phyloP scores from a whole-genome alignment of 352 stramenopile genomes.

The Globisporangium apiculatum region DNA sequence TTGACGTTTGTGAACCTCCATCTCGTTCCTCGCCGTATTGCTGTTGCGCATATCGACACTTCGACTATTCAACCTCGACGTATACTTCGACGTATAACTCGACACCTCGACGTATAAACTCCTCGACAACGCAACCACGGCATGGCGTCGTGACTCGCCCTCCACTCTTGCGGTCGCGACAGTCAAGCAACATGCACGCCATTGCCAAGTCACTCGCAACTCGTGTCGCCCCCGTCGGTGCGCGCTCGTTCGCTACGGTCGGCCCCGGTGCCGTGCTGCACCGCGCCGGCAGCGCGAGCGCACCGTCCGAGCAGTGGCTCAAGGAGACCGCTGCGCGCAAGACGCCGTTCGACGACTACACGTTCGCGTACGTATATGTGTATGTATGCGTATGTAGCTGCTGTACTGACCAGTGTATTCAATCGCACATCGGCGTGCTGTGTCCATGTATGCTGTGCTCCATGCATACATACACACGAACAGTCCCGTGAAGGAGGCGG shows the following conservation, averaged over 20 bases:
- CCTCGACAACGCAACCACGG: neutral
- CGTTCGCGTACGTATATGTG: constrained; percentile 37
- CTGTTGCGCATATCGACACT: constrained; percentile 6
- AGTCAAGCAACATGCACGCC: constrained; percentile 22
- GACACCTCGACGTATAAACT: constrained; percentile 6
- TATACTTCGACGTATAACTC: constrained; percentile 1
- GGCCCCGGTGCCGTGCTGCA: constrained; percentile 35
- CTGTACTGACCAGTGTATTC: neutral
- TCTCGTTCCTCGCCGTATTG: constrained; percentile 1
- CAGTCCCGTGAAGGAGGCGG: constrained; percentile 55
- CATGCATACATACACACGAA: neutral
- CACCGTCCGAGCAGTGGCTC: constrained; percentile 43
- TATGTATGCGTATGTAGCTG: neutral
- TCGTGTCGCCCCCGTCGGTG: constrained; percentile 11
- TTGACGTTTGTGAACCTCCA: constrained; percentile 23
- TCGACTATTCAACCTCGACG: neutral
- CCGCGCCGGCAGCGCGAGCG: constrained; percentile 30
- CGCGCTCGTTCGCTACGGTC: constrained; percentile 39
- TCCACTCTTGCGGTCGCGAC: neutral
- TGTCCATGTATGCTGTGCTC: constrained; percentile 6
- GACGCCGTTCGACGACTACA: constrained; percentile 52
- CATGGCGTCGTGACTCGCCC: no score
- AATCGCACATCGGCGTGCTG: constrained; percentile 1
- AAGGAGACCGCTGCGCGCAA: constrained; percentile 29
- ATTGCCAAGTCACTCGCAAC: constrained; percentile 28